Evolutionary conservation across 2,329 filamentous ascomycete genomes (phyloP).

Genomic region (Talaromyces rugulosus): DNA sequence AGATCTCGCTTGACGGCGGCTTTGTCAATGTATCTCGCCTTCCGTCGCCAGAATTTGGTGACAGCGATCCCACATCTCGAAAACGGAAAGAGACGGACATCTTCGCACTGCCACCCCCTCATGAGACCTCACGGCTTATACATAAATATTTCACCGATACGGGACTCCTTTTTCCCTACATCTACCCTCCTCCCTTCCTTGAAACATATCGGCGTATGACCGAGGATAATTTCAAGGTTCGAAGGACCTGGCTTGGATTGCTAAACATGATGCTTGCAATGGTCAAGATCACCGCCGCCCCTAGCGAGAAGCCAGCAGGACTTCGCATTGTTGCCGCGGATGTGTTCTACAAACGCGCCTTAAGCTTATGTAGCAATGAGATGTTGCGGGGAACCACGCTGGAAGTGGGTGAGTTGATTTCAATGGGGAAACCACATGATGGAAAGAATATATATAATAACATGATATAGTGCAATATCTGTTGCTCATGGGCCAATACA

Average conservation of each 20-base stretch:
- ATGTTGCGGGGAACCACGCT: conserved; percentile 19
- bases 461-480: conserved; percentile 41
- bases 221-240: conserved; percentile 17
- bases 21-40: conserved; percentile 19
- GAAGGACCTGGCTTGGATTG: conserved; percentile 28
- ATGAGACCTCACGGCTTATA: conserved; percentile 17
- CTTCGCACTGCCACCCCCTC: conserved; percentile 9
- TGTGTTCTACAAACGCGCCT: not conserved
- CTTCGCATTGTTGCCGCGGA: too few relatives aligned
- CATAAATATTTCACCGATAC: conserved; percentile 22
- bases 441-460: too few relatives aligned
- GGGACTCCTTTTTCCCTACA: conserved; percentile 27
- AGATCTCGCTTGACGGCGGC: conserved; percentile 11
- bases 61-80: too few relatives aligned
- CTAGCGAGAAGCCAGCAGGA: conserved; percentile 8
- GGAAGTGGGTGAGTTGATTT: conserved; percentile 18
- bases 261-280: conserved; percentile 29
- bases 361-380: conserved; percentile 19
- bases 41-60: conserved; percentile 8
- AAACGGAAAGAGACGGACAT: too few relatives aligned
- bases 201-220: conserved; percentile 21
- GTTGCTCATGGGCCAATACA: conserved; percentile 48
- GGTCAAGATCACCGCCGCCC: conserved; percentile 17
- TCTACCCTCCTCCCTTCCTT: conserved; percentile 22
- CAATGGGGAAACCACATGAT: too few relatives aligned